A percentile compares a stretch with the other conserved stretches of the same genome.
phyloP scores from a whole-genome alignment of 2,329 filamentous ascomycete genomes.

The Esteya vermicola region DNA sequence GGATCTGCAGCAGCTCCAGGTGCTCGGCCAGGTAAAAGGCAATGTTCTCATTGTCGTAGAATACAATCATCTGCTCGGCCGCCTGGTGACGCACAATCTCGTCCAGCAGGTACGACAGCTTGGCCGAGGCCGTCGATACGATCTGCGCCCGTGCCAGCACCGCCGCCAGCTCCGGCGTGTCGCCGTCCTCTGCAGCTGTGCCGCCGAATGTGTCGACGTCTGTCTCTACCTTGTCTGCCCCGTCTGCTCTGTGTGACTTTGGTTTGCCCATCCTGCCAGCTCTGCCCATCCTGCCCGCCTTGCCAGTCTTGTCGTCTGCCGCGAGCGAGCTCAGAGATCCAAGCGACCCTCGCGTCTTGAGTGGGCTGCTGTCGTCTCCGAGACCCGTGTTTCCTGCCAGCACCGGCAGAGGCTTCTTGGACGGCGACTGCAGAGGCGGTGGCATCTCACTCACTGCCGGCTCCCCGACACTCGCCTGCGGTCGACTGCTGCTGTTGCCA shows the following conservation, averaged over 20 bases:
- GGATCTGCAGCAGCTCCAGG: slow-evolving; percentile 55
- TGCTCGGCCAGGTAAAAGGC: slow-evolving; percentile 76
- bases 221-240: neutral
- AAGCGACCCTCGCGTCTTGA: too few relatives aligned
- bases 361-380: too few relatives aligned
- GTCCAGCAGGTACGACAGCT: slow-evolving; percentile 74
- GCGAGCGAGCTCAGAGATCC: too few relatives aligned
- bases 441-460: too few relatives aligned
- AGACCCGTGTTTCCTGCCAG: too few relatives aligned
- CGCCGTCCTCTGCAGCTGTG: slow-evolving; percentile 3
- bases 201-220: neutral
- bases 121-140: slow-evolving; percentile 71
- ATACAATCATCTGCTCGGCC: slow-evolving; percentile 76
- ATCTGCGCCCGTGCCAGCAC: slow-evolving; percentile 47
- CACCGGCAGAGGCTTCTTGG: too few relatives aligned
- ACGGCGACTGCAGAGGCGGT: too few relatives aligned
- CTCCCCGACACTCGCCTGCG: too few relatives aligned
- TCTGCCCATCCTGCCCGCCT: slow-evolving; percentile 10
- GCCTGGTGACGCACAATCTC: slow-evolving; percentile 52
- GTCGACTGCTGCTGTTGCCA: too few relatives aligned
- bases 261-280: neutral
- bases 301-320: slow-evolving; percentile 27
- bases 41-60: slow-evolving; percentile 79
- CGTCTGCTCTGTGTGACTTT: slow-evolving; percentile 3
- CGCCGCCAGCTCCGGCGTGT: slow-evolving; percentile 19